Conservation (phyloP, 2,329 filamentous ascomycete genomes). For the Talaromyces amestolkiae region DNA sequence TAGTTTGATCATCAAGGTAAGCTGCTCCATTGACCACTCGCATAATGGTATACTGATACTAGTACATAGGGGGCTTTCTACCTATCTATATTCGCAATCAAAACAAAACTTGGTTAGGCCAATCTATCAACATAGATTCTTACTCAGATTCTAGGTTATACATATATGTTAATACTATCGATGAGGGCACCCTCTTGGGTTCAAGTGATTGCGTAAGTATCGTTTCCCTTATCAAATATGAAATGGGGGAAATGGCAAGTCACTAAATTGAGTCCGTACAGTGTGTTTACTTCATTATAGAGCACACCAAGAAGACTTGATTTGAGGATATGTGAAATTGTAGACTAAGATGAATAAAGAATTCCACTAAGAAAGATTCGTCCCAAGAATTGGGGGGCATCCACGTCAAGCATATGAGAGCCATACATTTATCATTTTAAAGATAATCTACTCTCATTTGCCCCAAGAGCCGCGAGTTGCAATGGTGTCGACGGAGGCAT, state of each 20-base stretch:
- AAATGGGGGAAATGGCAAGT: not conserved
- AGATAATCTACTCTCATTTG: not conserved
- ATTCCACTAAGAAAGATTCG: not conserved
- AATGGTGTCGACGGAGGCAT: not conserved
- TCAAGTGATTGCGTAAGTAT: not conserved
- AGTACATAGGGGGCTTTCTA: too few species aligned
- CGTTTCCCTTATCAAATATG: not conserved
- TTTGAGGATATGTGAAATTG: not conserved
- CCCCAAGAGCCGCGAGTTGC: not conserved
- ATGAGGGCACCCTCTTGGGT: too few species aligned
- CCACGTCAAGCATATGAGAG: not conserved
- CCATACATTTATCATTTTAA: not conserved
- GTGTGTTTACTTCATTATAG: not conserved
- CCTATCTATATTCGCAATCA: too few species aligned
- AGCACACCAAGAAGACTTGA: not conserved
- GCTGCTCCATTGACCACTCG: too few species aligned
- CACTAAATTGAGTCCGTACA: not conserved
- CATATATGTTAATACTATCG: too few species aligned
- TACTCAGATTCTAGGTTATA: too few species aligned
- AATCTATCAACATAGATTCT: too few species aligned
- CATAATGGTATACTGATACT: too few species aligned
- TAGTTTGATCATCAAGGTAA: too few species aligned
- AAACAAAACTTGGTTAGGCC: too few species aligned
- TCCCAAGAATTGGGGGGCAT: not conserved
- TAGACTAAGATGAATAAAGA: not conserved